Conservation (phyloP, 495 filamentous ascomycete species). For the Neurospora pannonica region DNA sequence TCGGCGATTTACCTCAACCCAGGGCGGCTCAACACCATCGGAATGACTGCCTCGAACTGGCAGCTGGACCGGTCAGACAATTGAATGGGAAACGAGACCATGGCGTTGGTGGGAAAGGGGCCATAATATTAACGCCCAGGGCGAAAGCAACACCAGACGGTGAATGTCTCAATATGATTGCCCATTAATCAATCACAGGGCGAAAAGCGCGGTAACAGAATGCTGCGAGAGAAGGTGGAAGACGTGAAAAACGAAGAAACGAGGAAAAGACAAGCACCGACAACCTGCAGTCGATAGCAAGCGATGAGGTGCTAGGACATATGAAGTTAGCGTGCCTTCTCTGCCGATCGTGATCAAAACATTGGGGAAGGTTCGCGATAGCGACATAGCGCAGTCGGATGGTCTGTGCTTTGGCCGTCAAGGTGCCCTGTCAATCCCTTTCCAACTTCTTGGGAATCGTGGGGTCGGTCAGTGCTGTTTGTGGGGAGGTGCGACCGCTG, state of each 20-base stretch:
- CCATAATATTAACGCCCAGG: neutral
- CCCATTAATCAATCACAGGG: neutral
- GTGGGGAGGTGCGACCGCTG: neutral
- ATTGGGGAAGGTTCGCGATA: neutral
- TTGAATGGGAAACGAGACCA: neutral
- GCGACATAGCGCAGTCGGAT: neutral
- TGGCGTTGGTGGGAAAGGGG: neutral
- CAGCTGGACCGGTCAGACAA: neutral
- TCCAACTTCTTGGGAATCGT: neutral
- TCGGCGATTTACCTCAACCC: neutral
- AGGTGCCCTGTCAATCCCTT: neutral
- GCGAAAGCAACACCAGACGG: neutral
- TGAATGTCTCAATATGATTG: neutral
- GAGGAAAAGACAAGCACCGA: neutral
- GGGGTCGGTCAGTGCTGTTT: neutral
- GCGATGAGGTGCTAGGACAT: neutral
- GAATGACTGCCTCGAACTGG: neutral
- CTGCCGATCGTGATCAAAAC: neutral
- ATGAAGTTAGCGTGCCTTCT: neutral
- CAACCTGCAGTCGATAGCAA: neutral
- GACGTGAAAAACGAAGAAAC: neutral
- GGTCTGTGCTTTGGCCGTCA: neutral
- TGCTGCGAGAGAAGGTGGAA: neutral
- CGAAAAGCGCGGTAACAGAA: neutral
- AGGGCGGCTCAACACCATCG: neutral